Conservation (phyloP, 108 stramenopile species). For the Cyclotella sp. region DNA sequence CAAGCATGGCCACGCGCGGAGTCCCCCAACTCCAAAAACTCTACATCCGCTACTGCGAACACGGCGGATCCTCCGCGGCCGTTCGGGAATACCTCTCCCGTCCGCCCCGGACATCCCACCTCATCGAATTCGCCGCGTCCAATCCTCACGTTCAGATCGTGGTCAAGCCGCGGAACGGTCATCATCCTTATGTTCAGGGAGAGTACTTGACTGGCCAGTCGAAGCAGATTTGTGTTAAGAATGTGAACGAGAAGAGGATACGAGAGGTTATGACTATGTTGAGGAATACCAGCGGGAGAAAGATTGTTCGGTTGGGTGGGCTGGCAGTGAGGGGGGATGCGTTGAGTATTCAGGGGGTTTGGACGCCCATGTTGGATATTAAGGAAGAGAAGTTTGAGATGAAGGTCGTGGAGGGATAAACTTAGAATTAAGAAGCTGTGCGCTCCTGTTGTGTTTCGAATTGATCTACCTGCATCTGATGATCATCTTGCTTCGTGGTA, state of each 20-base stretch:
- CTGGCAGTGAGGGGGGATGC: conserved; percentile 74
- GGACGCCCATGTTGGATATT: conserved; percentile 84
- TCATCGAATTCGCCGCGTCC: conserved; percentile 66
- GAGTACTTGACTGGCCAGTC: conserved; percentile 64
- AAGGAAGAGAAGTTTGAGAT: conserved; percentile 26
- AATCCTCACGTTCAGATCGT: conserved; percentile 66
- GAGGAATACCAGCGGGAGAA: conserved; percentile 82
- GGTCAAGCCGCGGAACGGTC: conserved; percentile 71
- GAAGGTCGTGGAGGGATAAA: conserved; percentile 20
- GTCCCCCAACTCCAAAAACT: conserved; percentile 79
- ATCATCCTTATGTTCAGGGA: conserved; percentile 80
- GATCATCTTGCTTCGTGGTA: too few species aligned
- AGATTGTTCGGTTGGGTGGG: conserved; percentile 76
- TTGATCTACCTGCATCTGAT: too few species aligned
- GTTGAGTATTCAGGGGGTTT: conserved; percentile 83
- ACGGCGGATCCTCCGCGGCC: conserved; percentile 76
- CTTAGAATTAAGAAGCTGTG: too few species aligned
- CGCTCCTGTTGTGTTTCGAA: too few species aligned
- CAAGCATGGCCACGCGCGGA: conserved; percentile 92
- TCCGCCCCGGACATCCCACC: conserved; percentile 43
- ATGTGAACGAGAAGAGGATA: conserved; percentile 52
- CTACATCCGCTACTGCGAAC: conserved; percentile 79
- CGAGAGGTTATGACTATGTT: conserved; percentile 65
- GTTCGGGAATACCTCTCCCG: conserved; percentile 68
- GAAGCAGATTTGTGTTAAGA: conserved; percentile 83